Evolutionary conservation across 768 basidiomycete species (phyloP).

Genomic region (Fistulinella prunicolor): DNA sequence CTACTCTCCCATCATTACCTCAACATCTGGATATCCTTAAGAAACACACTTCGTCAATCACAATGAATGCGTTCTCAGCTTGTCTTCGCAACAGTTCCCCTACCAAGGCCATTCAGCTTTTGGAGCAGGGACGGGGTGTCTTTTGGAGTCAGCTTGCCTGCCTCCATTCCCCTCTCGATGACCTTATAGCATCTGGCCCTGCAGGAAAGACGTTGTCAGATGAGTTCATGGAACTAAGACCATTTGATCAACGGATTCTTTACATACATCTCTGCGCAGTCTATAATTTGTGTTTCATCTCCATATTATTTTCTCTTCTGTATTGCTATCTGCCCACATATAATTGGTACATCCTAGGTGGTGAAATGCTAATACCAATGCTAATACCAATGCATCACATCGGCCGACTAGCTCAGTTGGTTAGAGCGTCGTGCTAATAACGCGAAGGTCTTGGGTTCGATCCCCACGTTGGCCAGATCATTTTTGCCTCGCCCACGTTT

Average conservation of each 20-base stretch:
- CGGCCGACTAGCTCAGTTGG: slow-evolving; percentile 34
- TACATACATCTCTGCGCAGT: too few species aligned
- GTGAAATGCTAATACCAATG: too few species aligned
- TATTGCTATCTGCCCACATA: too few species aligned
- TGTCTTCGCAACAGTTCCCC: background rate
- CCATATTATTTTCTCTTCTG: too few species aligned
- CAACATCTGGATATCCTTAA: background rate
- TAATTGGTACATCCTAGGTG: too few species aligned
- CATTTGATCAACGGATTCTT: too few species aligned
- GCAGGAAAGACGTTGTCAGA: background rate
- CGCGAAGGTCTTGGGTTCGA: slow-evolving; percentile 69
- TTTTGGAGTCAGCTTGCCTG: background rate
- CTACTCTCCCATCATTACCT: background rate
- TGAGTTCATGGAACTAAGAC: background rate
- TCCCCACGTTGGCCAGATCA: slow-evolving; percentile 65
- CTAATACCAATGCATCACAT: too few species aligned
- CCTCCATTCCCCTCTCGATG: background rate
- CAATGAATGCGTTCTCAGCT: background rate
- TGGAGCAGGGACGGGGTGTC: too few species aligned
- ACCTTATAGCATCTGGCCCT: background rate
- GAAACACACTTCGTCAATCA: background rate
- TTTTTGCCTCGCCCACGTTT: slow-evolving; percentile 4
- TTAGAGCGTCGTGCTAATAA: slow-evolving; percentile 36
- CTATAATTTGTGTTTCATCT: too few species aligned
- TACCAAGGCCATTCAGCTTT: background rate